Conservation (phyloP, 179 eudicot genomes). For the Camellia oleifera region DNA sequence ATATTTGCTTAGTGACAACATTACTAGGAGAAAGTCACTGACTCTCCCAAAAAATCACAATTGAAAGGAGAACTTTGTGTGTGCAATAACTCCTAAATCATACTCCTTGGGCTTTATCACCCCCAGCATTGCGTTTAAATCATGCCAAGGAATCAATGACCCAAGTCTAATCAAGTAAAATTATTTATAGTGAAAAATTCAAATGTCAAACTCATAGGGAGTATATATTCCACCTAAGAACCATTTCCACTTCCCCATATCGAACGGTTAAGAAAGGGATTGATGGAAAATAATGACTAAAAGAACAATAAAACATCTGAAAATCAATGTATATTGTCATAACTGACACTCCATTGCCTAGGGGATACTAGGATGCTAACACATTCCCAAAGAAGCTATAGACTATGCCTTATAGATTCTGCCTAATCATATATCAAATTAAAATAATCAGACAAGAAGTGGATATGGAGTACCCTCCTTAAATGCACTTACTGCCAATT, state of each 20-base stretch:
- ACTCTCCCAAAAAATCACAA: neutral
- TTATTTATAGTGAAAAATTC: neutral
- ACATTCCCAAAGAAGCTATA: neutral
- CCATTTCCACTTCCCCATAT: neutral
- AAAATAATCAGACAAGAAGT: neutral
- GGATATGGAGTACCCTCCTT: neutral
- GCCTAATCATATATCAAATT: neutral
- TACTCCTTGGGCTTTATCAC: neutral
- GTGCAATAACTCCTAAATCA: neutral
- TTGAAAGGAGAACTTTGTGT: neutral
- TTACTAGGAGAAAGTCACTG: neutral
- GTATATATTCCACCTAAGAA: neutral
- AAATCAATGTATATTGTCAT: neutral
- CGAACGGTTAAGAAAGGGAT: neutral
- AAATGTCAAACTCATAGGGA: neutral
- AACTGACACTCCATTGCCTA: neutral
- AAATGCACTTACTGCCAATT: slow-evolving; percentile 51
- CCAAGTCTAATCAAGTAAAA: neutral
- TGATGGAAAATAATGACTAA: neutral
- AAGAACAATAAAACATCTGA: neutral
- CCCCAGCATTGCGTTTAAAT: neutral
- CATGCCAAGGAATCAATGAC: neutral
- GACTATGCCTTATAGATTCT: neutral
- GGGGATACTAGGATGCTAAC: neutral
- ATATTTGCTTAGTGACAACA: neutral